Base-by-base conservation (phyloP, 805 yeast species). In the Ogataea glucozyma region DNA sequence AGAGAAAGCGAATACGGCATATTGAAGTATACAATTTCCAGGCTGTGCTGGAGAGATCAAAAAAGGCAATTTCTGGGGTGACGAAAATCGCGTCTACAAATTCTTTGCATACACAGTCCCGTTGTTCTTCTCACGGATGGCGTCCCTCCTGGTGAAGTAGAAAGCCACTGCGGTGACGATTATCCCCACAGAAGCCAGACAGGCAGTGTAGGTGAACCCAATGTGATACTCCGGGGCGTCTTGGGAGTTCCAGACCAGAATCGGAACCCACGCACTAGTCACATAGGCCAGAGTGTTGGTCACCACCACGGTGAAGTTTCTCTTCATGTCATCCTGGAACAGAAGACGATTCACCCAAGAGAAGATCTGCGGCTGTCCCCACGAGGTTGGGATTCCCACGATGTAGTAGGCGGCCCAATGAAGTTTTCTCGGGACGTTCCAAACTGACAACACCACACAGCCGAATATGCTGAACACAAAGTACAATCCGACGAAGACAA, bases 351-450 rank as follows among this genome's bases (percentile, higher is more conserved):
- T 78, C 14, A 77, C 70, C 83, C 83, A 78, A 2, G 79, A 64
- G 44, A 69, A 78, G 9, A 78, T 73, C 51, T 73, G 67, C 1
- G 83, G 81, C 57, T 76, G 83, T 0, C 81, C 82, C 71, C 71
- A 70, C 6, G 73, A 48, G 0, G 73, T 61, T 4, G 82, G 79
- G 12, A 72, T 58, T 2, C 78, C 77, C 3, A 72, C 53, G 21
- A 75, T 50, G 51, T 67, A 76, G 54, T 74, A 78, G 19, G 71
- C 58, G 11, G 70, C 61, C 79, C 80, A 78, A 42, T 76, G 79
- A 24, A 72, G 64, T 2, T 76, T 74, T 4, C 47, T 52, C 1
- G 78, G 77, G 16, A 78, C 65, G 24, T 73, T 48, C 82, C 83
- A 78, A 8, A 48, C 54, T 0, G 79, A 65, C 29, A 78, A 56